Evolutionary conservation across 495 filamentous ascomycete species (phyloP), one percentile per base, ranked within the genome.

Genomic region (Penicillium turbatum): DNA sequence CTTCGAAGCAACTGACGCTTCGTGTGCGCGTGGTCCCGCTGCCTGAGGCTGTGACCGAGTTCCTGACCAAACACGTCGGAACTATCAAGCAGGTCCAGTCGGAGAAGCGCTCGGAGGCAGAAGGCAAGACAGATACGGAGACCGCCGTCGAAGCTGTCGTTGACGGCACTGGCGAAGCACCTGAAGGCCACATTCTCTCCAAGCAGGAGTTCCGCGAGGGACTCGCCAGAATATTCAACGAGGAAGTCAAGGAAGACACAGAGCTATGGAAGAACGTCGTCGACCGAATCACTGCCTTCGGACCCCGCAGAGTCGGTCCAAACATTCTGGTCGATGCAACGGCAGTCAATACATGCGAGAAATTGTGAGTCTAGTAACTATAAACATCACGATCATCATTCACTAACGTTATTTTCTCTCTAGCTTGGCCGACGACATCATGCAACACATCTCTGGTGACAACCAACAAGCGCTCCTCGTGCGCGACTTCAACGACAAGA

Each of bases 291-390:
- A 83, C 82, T 17, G 86, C 91, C 0, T 99, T 99, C 71, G 93
- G 95, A 0, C 93, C 93, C 3, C 74, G 85, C 48, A 75, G 95
- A 62, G 82, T 82, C 15, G 95, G 93, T 0, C 89, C 93, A 5
- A 99, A 97, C 64, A 67, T 99, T 13, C 77, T 99, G 1, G 83
- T 99, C 49, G 93, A 97, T 72, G 78, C 80, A 7, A 97, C 92
- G 3, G 76, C 82, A 37, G 80, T 82, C 17, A 81, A 82, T 31
- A 80, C 84, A 15, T 92, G 88, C 69, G 78, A 85, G 24, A 87
- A 84, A 74, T 85, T 90, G 79, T 96, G 73, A 70, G 82, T 77
- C 12, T 9, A 29, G 19, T 13, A 40, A 7, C 0, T 11, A 38
- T 37, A n/a, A 46, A 21, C 29, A 29, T 11, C 32, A 15, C 13